Percentiles rank a stretch among this genome's conserved stretches.
Conservation (phyloP, 148 eudicot genomes). For the Persicaria maculosa region DNA sequence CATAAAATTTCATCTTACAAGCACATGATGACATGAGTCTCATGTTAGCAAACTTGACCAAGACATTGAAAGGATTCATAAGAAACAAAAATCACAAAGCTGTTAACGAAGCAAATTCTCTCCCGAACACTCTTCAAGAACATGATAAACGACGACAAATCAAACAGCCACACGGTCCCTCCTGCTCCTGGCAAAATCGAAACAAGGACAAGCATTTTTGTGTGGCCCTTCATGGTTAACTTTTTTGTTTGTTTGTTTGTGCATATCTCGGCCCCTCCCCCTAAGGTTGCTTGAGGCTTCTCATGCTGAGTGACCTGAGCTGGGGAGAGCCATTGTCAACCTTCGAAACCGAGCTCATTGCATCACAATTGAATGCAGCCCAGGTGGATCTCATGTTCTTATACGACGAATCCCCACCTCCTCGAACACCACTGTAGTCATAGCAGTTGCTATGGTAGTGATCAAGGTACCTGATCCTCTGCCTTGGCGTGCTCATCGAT, state of each 20-base stretch:
- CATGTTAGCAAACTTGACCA: not conserved
- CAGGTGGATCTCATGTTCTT: constrained; percentile 36
- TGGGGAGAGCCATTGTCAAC: constrained; percentile 10
- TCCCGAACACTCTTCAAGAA: not conserved
- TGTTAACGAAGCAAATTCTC: not conserved
- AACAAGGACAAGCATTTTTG: not conserved
- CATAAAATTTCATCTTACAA: not conserved
- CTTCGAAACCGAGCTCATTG: constrained; percentile 22
- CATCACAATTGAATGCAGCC: constrained; percentile 35
- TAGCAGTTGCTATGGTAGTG: constrained; percentile 13
- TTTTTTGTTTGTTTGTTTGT: not conserved
- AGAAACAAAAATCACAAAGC: not conserved
- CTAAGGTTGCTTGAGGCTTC: constrained; percentile 19
- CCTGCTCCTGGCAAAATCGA: not conserved
- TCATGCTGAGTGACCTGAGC: constrained; percentile 23
- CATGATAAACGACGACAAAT: not conserved
- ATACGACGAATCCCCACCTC: constrained; percentile 22
- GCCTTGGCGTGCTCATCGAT: constrained; percentile 75
- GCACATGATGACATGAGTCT: not conserved
- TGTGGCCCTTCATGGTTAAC: not conserved
- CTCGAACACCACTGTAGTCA: constrained; percentile 18
- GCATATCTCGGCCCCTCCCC: not conserved
- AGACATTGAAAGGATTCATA: not conserved
- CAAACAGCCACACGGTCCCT: not conserved
- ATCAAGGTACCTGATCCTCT: constrained; percentile 36